Evolutionary conservation across 1,284 basidiomycete species (phyloP).

Genomic region (Puccinia triticina): DNA sequence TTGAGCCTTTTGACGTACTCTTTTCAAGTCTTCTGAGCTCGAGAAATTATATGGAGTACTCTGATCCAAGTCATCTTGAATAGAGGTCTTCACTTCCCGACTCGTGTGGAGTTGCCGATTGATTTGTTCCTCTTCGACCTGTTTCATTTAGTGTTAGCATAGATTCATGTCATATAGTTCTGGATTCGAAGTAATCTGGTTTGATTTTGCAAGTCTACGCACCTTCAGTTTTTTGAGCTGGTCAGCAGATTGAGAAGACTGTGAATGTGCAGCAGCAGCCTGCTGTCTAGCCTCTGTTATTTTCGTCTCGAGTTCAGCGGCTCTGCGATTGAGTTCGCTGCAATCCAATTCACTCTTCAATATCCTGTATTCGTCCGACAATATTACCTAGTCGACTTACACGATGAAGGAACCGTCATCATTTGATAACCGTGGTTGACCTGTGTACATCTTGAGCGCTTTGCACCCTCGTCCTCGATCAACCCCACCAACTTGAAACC

Average conservation of each 20-base stretch:
- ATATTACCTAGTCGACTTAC: not conserved
- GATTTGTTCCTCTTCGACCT: slow-evolving; percentile 9
- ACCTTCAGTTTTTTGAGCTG: slow-evolving; percentile 27
- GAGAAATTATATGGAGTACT: slow-evolving; percentile 73
- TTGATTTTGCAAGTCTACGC: not conserved
- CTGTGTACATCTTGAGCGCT: slow-evolving; percentile 59
- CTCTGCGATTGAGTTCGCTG: not conserved
- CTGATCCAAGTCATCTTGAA: slow-evolving; percentile 71
- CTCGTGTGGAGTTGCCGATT: slow-evolving; percentile 46
- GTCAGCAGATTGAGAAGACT: not conserved
- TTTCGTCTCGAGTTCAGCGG: not conserved
- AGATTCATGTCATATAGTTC: not conserved
- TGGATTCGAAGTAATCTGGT: too few species aligned
- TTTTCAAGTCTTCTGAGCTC: slow-evolving; percentile 66
- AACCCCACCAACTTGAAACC: slow-evolving; percentile 14
- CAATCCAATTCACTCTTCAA: not conserved
- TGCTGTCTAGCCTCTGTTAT: slow-evolving; percentile 32
- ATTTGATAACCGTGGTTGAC: slow-evolving; percentile 58
- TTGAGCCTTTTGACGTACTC: slow-evolving; percentile 4
- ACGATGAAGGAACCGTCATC: slow-evolving; percentile 56
- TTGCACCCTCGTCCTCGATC: slow-evolving; percentile 66
- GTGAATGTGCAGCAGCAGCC: not conserved
- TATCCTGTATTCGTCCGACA: too few species aligned
- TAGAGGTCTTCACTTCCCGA: slow-evolving; percentile 60
- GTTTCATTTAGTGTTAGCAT: not conserved